A percentile compares a stretch with the other conserved stretches of the same genome.
Conservation (phyloP, 331 rosid genomes). For the Pyrus hybrid region DNA sequence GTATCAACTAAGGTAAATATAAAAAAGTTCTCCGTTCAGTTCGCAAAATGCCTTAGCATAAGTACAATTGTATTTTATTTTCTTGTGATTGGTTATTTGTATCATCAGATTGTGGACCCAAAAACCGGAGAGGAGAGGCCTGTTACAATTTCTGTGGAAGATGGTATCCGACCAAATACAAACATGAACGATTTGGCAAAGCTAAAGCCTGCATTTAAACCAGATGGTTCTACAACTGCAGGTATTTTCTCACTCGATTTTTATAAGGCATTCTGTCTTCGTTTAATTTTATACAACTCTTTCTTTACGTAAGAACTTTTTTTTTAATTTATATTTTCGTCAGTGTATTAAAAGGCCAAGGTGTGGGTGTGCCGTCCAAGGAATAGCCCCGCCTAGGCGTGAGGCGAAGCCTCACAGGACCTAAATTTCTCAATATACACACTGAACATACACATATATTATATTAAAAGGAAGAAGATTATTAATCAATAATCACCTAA, state of each 20-base stretch:
- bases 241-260: conserved; percentile 25
- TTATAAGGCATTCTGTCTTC: neutral
- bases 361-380: too few species aligned
- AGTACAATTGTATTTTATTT: neutral
- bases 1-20: conserved; percentile 65
- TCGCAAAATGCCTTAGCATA: neutral
- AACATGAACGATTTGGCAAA: conserved; percentile 58
- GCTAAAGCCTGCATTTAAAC: conserved; percentile 73
- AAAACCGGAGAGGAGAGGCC: conserved; percentile 74
- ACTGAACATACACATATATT: too few species aligned
- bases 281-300: neutral
- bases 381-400: too few species aligned
- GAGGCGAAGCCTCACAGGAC: too few species aligned
- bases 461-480: too few species aligned
- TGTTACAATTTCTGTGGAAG: conserved; percentile 62
- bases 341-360: too few species aligned
- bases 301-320: neutral
- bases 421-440: too few species aligned
- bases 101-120: conserved; percentile 59
- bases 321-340: too few species aligned
- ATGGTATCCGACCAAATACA: conserved; percentile 67
- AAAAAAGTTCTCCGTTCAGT: conserved; percentile 1
- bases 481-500: too few species aligned
- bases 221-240: conserved; percentile 82
- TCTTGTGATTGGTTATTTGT: conserved; percentile 11